These are phyloP conservation scores for Orbilia blumenaviensis DNA, from an alignment of 2,329 filamentous ascomycete species.

Conservation along the genomic window DNA sequence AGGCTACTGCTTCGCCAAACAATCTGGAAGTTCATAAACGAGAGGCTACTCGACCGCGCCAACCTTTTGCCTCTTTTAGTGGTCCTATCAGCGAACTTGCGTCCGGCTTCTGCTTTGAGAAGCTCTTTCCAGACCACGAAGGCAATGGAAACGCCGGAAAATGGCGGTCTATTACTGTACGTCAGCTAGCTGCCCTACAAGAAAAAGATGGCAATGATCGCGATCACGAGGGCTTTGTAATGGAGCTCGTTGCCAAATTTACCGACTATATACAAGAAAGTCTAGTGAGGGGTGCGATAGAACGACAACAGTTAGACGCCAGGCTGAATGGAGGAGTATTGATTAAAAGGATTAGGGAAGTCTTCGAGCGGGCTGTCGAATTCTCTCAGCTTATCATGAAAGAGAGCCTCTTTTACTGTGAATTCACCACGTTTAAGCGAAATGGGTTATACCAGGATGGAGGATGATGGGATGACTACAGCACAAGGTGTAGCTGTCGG, in stretches of 20 bases:
- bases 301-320: background rate
- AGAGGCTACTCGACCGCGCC: background rate
- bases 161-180: conserved; percentile 14
- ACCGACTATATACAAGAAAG: background rate
- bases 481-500: background rate
- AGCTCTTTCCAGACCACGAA: conserved; percentile 16
- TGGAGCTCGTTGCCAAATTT: background rate
- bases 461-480: background rate
- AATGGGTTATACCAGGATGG: background rate
- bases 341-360: background rate
- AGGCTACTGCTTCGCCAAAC: background rate
- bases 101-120: background rate
- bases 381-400: conserved; percentile 2
- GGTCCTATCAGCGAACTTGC: background rate
- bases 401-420: background rate
- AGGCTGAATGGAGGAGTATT: background rate
- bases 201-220: background rate
- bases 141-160: conserved; percentile 3
- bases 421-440: background rate
- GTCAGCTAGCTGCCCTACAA: background rate
- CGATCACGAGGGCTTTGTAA: background rate
- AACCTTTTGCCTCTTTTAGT: background rate
- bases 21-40: conserved; percentile 2
- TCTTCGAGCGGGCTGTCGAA: background rate
- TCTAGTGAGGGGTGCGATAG: background rate